Conservation (phyloP, 148 eudicot genomes). For the Suaeda aralocaspica region DNA sequence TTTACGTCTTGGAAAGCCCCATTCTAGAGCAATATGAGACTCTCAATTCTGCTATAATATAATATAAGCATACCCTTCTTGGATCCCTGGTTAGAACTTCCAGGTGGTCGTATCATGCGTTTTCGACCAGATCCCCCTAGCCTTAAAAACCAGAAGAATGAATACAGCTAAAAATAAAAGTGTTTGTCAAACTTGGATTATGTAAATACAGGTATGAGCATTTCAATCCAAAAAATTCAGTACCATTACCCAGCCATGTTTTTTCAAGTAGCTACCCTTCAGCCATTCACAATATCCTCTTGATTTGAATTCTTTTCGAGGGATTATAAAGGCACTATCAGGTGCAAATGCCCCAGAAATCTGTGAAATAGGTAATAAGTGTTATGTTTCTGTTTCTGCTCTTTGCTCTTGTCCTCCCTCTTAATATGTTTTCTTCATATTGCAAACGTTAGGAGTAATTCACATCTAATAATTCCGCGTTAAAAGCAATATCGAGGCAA, state of each 20-base stretch:
- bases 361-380: slow-evolving; percentile 14
- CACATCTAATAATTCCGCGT: background rate
- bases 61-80: slow-evolving; percentile 8
- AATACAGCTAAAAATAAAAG: slow-evolving; percentile 5
- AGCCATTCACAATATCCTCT: background rate
- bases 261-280: background rate
- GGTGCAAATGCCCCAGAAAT: slow-evolving; percentile 25
- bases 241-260: slow-evolving; percentile 23
- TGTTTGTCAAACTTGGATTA: background rate
- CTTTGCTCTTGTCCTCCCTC: background rate
- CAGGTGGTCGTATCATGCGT: background rate
- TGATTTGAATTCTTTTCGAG: background rate
- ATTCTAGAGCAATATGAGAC: too few relatives aligned
- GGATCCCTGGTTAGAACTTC: slow-evolving; percentile 3
- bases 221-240: too few relatives aligned
- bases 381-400: background rate
- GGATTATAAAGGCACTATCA: slow-evolving; percentile 10
- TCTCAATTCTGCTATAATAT: background rate
- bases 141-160: slow-evolving; percentile 12
- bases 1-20: too few relatives aligned
- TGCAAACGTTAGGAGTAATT: background rate
- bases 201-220: too few relatives aligned
- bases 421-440: too few relatives aligned
- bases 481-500: background rate
- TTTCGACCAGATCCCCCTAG: slow-evolving; percentile 1